These are phyloP conservation scores for Cordyceps javanica DNA, from an alignment of 2,329 filamentous ascomycete genomes.

Conservation along the genomic window DNA sequence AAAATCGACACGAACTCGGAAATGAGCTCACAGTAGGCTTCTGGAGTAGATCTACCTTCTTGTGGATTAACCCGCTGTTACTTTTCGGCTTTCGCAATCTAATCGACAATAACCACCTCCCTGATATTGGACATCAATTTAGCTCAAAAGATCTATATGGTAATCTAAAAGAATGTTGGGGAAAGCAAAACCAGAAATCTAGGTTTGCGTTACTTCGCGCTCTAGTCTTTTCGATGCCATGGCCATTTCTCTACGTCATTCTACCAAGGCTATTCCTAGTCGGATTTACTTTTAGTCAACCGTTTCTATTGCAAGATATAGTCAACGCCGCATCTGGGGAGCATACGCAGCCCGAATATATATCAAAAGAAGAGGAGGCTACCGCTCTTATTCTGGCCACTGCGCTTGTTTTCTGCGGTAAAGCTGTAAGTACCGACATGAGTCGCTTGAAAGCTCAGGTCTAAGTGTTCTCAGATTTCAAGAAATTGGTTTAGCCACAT, in stretches of 20 bases:
- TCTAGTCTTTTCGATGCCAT: neutral
- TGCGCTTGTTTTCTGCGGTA: neutral
- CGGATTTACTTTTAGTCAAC: neutral
- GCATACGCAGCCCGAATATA: neutral
- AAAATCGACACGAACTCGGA: slow-evolving; percentile 1
- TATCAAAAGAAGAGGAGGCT: neutral
- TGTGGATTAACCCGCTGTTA: slow-evolving; percentile 2
- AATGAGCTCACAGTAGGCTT: slow-evolving; percentile 19
- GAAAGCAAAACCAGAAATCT: neutral
- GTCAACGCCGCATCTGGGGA: neutral
- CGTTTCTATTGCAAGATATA: neutral
- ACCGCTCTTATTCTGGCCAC: neutral
- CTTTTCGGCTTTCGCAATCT: neutral
- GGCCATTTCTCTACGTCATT: neutral
- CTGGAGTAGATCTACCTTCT: slow-evolving; percentile 12
- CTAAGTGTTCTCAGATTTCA: neutral
- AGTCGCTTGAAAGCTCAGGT: neutral
- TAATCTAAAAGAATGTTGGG: neutral
- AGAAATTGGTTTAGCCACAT: neutral
- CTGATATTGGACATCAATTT: slow-evolving; percentile 2
- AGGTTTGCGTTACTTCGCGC: neutral
- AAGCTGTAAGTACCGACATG: neutral
- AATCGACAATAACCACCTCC: neutral
- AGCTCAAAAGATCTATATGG: neutral
- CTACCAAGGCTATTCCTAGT: neutral